Evolutionary conservation across 2,329 filamentous ascomycete species (phyloP).

Genomic region (Drechslerella stenobrocha): DNA sequence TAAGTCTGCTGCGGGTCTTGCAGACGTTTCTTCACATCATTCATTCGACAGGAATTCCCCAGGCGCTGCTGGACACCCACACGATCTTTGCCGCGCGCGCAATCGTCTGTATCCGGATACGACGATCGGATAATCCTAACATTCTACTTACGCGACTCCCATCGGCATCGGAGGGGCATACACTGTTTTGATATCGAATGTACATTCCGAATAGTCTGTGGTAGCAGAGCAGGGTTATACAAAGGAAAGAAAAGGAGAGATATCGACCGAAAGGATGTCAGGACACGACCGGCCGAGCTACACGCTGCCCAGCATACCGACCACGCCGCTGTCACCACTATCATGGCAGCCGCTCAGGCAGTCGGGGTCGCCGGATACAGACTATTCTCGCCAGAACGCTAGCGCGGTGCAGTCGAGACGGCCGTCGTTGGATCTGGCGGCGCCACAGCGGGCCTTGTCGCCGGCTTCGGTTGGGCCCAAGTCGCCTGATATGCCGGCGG

Average conservation of each 20-base stretch:
- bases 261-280: slow-evolving; percentile 12
- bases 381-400: slow-evolving; percentile 7
- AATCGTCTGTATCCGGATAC: slow-evolving; percentile 9
- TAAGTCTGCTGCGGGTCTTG: slow-evolving; percentile 39
- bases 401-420: slow-evolving; percentile 24
- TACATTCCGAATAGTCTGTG: background rate
- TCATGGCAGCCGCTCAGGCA: slow-evolving; percentile 29
- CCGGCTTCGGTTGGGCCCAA: slow-evolving; percentile 21
- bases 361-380: slow-evolving; percentile 11
- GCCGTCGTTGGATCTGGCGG: slow-evolving; percentile 9
- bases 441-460: slow-evolving; percentile 13
- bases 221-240: slow-evolving; percentile 7
- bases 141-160: no score
- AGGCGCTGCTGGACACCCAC: background rate
- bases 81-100: background rate
- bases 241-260: slow-evolving; percentile 7
- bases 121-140: slow-evolving; percentile 7
- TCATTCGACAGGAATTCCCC: background rate
- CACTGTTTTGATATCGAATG: slow-evolving; percentile 34
- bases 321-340: slow-evolving; percentile 13
- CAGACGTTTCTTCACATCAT: slow-evolving; percentile 27
- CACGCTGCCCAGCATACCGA: slow-evolving; percentile 34
- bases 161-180: no score
- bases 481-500: slow-evolving; percentile 27
- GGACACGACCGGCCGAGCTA: slow-evolving; percentile 15